Base-by-base conservation (phyloP, 2,329 filamentous ascomycete species). In the Chaetomium sp. region DNA sequence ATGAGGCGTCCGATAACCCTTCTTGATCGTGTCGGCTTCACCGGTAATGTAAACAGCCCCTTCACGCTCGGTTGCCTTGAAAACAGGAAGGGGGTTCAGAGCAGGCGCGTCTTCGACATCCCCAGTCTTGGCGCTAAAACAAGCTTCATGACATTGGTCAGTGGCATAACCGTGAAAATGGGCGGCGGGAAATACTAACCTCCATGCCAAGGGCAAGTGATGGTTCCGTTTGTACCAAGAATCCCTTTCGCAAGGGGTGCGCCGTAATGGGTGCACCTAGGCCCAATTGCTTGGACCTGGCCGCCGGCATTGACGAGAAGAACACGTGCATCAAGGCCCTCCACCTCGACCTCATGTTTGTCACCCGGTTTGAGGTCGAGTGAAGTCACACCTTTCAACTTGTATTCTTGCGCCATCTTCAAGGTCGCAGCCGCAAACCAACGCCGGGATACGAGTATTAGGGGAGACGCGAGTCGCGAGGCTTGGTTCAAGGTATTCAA, bases 151-250 rank as follows among this genome's bases (percentile, higher is more conserved):
- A 9, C 6, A 35, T 12, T 34, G 45, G 47, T 62, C 32, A 59
- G 47, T 6, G 19, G 40, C 9, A n/a, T 47, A 8, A 36, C 11
- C 32, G 5, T 11, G n/a, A 9, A 14, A 8, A 12, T 34, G 14
- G 34, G 19, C n/a, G 6, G 9, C 6, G 3, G 33, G n/a, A 11
- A 38, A 19, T 69, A 27, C 19, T 27, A 27, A 94, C 89, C 90
- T 75, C 92, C 92, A 70, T 97, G 92, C 94, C 94, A 97, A 3
- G 92, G 91, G 70, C 94, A 99, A 6, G 89, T 96, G 59, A 99
- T 72, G 50, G 90, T 81, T 5, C 94, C 94, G 63, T 88, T 85
- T 2, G 83, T 82, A 6, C 89, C 89, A 60, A 99, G 73, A 6
- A 97, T 85, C 53, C 94, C 94, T 63, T 92, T 90, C 52, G 85